Evolutionary conservation across 305 asterid genomes (phyloP), one percentile per base, ranked within the genome.

Genomic region (Rubia balearica): DNA sequence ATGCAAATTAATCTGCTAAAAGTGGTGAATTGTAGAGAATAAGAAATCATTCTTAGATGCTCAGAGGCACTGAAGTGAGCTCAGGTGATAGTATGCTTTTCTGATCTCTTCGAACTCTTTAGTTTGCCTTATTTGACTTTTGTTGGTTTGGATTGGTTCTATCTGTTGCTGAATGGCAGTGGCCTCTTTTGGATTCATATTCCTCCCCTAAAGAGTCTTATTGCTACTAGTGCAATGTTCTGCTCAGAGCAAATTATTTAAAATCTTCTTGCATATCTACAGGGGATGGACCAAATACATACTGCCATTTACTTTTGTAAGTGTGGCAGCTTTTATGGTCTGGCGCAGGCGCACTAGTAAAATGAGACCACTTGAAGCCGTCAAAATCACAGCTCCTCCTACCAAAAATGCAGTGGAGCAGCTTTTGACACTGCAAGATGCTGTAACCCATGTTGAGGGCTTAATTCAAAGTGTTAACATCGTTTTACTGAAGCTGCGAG

Each of bases 371-470:
- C 80, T 85, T 73, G 90, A 85, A 76, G 86, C 94, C 66, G 86
- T 85, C 79, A 85, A 79, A 78, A 83, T 90, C 64, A 69, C 73
- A 64, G 85, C 90, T 59, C 98, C 98, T 49, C 90, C 92, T 13
- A 74, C 81, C 65, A 92, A 85, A 86, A 92, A 89, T 83, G 81
- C 98, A 49, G 92, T 92, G 72, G 98, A 90, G 81, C 96, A 89
- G 80, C 86, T 92, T 55, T 66, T 92, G 71, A 74, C 85, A 56
- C 81, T 92, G 80, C 98, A 92, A 80, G 96, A 90, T 81, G 90
- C 92, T 68, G 78, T 92, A 56, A 27, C 84, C 75, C 92, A 90
- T 68, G 78, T 80, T 10, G 96, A 92, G 84, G 81, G 88, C 22
- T 68, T 85, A 71, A 85, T 92, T 78, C 96, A 88, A 80, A 84